Conservation (phyloP, 2,329 filamentous ascomycete genomes). For the Microdochium nivale region DNA sequence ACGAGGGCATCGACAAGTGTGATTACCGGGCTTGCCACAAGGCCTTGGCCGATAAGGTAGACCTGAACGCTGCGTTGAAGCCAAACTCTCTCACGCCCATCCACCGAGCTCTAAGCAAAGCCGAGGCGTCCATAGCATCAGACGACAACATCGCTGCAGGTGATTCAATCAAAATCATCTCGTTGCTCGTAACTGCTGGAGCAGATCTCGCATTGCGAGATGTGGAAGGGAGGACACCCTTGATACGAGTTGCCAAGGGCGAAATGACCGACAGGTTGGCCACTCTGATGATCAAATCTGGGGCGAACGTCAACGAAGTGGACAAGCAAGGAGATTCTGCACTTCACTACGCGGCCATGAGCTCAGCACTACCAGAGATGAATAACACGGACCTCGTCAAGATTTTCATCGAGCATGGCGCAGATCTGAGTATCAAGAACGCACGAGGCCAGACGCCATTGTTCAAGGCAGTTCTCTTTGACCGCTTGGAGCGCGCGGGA, state of each 20-base stretch:
- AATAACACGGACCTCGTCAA: conserved; percentile 9
- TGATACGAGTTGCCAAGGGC: conserved; percentile 10
- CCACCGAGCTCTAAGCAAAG: conserved; percentile 8
- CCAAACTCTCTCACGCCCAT: conserved; percentile 7
- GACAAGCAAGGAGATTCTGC: conserved; percentile 12
- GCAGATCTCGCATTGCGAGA: conserved; percentile 7
- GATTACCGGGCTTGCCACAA: conserved; percentile 10
- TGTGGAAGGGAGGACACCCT: conserved; percentile 9
- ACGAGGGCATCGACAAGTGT: conserved; percentile 8
- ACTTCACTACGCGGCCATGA: conserved; percentile 12
- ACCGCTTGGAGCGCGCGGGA: conserved; percentile 6
- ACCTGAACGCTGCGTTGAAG: conserved; percentile 8
- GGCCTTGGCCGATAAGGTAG: conserved; percentile 9
- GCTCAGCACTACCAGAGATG: conserved; percentile 7
- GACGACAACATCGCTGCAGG: conserved; percentile 7
- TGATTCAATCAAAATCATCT: conserved; percentile 9
- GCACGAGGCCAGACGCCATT: conserved; percentile 10
- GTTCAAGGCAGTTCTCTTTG: conserved; percentile 11
- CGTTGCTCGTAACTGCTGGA: conserved; percentile 10
- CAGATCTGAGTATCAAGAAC: conserved; percentile 9
- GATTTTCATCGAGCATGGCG: conserved; percentile 10
- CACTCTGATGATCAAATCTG: conserved; percentile 12
- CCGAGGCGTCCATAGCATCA: conserved; percentile 8
- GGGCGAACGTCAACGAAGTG: conserved; percentile 7
- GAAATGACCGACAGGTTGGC: conserved; percentile 12